phyloP scores from a whole-genome alignment of 257 asterid genomes.

The Haberlea rhodopensis region DNA sequence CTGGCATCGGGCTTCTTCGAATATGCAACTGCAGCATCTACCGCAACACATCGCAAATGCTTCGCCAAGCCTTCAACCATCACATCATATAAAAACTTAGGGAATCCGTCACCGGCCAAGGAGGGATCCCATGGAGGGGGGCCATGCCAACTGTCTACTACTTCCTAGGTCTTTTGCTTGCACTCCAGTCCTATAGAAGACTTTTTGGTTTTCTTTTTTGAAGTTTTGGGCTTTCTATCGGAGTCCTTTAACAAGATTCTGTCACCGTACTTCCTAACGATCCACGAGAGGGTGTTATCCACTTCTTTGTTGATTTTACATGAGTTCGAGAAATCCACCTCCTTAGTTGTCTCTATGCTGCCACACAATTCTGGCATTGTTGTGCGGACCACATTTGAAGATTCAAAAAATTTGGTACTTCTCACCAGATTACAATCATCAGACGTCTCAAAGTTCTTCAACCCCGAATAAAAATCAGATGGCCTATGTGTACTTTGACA shows the following conservation, averaged over 20 bases:
- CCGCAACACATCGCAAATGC: conserved; percentile 90
- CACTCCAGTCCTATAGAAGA: conserved; percentile 38
- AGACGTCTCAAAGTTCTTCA: conserved; percentile 49
- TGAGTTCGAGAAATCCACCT: conserved; percentile 32
- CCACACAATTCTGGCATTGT: conserved; percentile 37
- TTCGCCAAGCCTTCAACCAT: conserved; percentile 97
- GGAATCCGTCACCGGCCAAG: conserved; percentile 76
- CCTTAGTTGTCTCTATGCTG: conserved; percentile 32
- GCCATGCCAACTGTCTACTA: conserved; percentile 68
- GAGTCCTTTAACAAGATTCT: conserved; percentile 64
- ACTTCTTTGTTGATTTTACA: conserved; percentile 29
- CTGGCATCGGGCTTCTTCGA: conserved; percentile 78
- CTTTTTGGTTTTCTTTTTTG: conserved; percentile 58
- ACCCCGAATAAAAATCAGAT: conserved; percentile 45
- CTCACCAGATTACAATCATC: conserved; percentile 46
- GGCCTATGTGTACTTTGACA: too few species aligned
- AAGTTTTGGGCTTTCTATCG: conserved; percentile 63
- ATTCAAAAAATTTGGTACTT: conserved; percentile 48
- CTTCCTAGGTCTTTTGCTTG: conserved; percentile 36
- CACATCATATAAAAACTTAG: conserved; percentile 90
- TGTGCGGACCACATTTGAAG: conserved; percentile 49
- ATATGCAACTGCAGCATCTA: conserved; percentile 87
- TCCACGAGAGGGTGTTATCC: conserved; percentile 43
- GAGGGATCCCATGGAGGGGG: conserved; percentile 85
- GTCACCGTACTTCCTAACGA: conserved; percentile 63